These are phyloP conservation scores for Aegilops longissima DNA, from an alignment of 176 grass and related monocot genomes.

Conservation along the genomic window DNA sequence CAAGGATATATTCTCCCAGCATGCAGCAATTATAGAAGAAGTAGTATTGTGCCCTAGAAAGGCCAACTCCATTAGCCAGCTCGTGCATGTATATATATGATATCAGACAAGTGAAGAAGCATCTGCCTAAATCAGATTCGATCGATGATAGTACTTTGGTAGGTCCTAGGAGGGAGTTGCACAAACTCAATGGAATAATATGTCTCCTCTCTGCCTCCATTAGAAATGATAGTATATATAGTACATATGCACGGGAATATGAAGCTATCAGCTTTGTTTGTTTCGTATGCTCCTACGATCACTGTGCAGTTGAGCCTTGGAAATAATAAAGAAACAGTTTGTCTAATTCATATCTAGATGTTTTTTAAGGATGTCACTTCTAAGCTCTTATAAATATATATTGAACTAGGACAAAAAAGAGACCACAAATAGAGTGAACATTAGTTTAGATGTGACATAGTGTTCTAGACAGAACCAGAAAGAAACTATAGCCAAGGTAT, in stretches of 20 bases:
- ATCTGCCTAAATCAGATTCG: slow-evolving; percentile 31
- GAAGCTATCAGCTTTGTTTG: neutral
- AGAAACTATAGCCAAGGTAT: too few species aligned
- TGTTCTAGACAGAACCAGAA: too few species aligned
- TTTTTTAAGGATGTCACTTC: too few species aligned
- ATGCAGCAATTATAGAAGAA: slow-evolving; percentile 34
- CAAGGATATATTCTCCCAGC: slow-evolving; percentile 32
- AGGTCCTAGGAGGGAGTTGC: slow-evolving; percentile 9
- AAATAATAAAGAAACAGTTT: neutral
- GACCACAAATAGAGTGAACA: too few species aligned
- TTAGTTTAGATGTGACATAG: too few species aligned
- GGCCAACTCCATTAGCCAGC: slow-evolving; percentile 5
- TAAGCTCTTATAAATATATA: too few species aligned
- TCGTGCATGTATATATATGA: slow-evolving; percentile 10
- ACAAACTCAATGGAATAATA: slow-evolving; percentile 25
- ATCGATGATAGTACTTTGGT: slow-evolving; percentile 8
- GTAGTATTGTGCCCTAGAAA: slow-evolving; percentile 40
- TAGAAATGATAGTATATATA: neutral
- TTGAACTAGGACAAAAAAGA: too few species aligned
- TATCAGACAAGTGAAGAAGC: slow-evolving; percentile 42
- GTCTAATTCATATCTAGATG: too few species aligned
- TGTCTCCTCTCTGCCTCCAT: neutral
- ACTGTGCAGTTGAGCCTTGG: neutral
- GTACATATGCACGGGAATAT: neutral
- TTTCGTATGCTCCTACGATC: slow-evolving; percentile 2